Evolutionary conservation across 2,329 filamentous ascomycete genomes (phyloP).

Genomic region (Talaromyces sp.): DNA sequence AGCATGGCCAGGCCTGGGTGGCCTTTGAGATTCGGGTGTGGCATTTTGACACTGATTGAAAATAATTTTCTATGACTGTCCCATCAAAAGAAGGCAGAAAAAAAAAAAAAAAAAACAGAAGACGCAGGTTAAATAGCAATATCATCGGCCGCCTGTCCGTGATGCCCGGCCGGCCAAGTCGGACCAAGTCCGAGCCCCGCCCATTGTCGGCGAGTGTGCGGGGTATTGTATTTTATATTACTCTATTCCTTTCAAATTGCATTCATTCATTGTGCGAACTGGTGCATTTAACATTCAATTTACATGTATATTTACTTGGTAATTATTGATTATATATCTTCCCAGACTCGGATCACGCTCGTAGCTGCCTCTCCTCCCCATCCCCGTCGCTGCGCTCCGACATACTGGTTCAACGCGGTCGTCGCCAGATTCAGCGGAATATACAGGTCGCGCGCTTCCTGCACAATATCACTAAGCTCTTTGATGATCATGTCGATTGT

Average conservation of each 20-base stretch:
- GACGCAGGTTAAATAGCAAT: not conserved
- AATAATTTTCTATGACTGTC: not conserved
- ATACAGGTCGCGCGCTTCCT: constrained; percentile 35
- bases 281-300: not conserved
- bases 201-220: not conserved
- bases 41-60: constrained; percentile 18
- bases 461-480: constrained; percentile 37
- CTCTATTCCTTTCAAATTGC: not conserved
- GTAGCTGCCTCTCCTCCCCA: constrained; percentile 24
- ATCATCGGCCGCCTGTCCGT: not conserved
- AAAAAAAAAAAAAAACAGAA: not conserved
- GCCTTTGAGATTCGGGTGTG: constrained; percentile 33
- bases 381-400: constrained; percentile 26
- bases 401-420: constrained; percentile 29
- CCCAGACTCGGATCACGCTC: constrained; percentile 30
- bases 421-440: constrained; percentile 35
- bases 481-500: constrained; percentile 32
- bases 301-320: not conserved
- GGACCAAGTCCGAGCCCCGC: constrained; percentile 6
- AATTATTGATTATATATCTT: constrained; percentile 11
- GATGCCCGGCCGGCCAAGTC: not conserved
- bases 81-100: not conserved
- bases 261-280: no score
- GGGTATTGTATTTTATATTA: not conserved
- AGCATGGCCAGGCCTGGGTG: constrained; percentile 55